Percentiles rank a stretch among this genome's conserved stretches.
phyloP scores from a whole-genome alignment of 2,329 filamentous ascomycete species.

The Colletotrichum cordylinicola region DNA sequence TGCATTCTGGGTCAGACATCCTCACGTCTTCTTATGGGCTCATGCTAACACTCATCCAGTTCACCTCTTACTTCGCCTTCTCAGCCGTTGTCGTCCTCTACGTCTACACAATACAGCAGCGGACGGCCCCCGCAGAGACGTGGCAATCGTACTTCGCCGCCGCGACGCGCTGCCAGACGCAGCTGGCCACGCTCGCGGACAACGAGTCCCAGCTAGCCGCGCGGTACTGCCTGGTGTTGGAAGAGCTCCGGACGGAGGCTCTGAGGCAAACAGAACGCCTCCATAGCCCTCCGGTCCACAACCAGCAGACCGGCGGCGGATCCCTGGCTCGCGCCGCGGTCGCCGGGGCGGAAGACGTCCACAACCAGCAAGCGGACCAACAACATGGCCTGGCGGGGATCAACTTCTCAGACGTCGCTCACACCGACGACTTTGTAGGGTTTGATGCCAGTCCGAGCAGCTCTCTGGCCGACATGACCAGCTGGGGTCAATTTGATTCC shows the following conservation, averaged over 20 bases:
- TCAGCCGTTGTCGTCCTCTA: conserved; percentile 50
- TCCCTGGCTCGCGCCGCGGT: background rate
- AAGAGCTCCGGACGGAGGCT: conserved; percentile 31
- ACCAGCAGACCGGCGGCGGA: background rate
- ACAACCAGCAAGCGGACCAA: background rate
- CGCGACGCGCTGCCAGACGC: conserved; percentile 43
- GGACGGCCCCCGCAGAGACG: conserved; percentile 28
- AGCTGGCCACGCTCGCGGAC: conserved; percentile 41
- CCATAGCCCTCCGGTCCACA: background rate
- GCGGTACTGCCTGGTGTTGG: conserved; percentile 47
- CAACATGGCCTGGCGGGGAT: background rate
- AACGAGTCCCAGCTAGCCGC: conserved; percentile 41
- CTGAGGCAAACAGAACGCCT: conserved; percentile 14
- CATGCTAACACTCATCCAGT: conserved; percentile 24
- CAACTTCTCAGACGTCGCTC: background rate
- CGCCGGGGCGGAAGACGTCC: background rate
- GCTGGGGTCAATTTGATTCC: conserved; percentile 22
- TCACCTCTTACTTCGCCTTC: conserved; percentile 49
- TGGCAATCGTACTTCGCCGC: conserved; percentile 37
- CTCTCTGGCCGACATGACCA: conserved; percentile 15
- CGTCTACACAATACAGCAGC: conserved; percentile 47
- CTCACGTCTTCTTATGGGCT: background rate
- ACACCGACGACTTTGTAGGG: conserved; percentile 8
- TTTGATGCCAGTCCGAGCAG: conserved; percentile 15
- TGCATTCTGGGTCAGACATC: conserved; percentile 42